phyloP scores from a whole-genome alignment of 176 grass and related monocot genomes.

The Aegilops sharonensis region DNA sequence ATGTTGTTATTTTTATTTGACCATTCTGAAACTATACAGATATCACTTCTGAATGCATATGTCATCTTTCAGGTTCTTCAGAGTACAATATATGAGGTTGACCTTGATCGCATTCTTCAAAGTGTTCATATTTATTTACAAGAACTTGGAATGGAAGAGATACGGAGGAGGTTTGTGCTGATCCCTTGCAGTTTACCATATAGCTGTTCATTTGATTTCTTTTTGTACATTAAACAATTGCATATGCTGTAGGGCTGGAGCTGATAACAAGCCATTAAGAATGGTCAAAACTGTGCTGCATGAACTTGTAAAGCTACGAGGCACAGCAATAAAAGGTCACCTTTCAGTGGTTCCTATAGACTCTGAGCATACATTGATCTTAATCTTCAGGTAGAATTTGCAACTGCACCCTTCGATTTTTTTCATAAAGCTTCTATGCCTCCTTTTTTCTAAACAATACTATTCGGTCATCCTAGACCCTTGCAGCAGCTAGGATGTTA shows the following conservation, averaged over 20 bases:
- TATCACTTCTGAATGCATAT: not conserved
- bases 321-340: constrained; percentile 94
- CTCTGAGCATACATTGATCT: constrained; percentile 94
- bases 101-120: constrained; percentile 96
- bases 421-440: not conserved
- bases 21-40: not conserved
- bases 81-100: constrained; percentile 91
- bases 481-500: constrained; percentile 98
- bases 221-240: constrained; percentile 10
- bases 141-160: constrained; percentile 99
- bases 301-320: constrained; percentile 97
- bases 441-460: not conserved
- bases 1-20: constrained; percentile 1
- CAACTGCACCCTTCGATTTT: not conserved
- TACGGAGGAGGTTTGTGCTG: constrained; percentile 70
- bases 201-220: constrained; percentile 6
- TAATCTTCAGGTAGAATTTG: constrained; percentile 83
- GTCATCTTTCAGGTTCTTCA: constrained; percentile 71
- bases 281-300: constrained; percentile 99
- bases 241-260: constrained; percentile 74
- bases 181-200: constrained; percentile 2
- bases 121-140: constrained; percentile 98
- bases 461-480: constrained; percentile 55
- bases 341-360: constrained; percentile 99
- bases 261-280: constrained; percentile 94